These are phyloP conservation scores for Wickerhamomyces hampshirensis DNA, from an alignment of 805 yeast genomes.

Conservation along the genomic window DNA sequence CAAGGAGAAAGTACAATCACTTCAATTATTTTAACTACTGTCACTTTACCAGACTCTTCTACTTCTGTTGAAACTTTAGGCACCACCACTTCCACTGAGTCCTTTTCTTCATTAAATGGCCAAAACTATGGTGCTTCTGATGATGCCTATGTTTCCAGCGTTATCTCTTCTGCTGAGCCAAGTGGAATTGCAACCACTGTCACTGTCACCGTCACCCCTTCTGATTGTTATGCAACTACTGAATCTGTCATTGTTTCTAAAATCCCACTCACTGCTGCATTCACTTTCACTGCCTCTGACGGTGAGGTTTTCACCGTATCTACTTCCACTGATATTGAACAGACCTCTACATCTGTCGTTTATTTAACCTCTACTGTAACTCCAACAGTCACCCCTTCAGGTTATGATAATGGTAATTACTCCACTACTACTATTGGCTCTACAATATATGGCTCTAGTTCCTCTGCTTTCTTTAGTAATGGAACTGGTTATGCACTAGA, in stretches of 20 bases:
- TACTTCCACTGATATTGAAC: slow-evolving; percentile 23
- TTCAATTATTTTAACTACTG: slow-evolving; percentile 4
- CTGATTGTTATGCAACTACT: slow-evolving; percentile 12
- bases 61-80: slow-evolving; percentile 3
- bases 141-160: slow-evolving; percentile 1
- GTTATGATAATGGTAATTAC: slow-evolving; percentile 6
- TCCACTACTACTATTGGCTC: slow-evolving; percentile 4
- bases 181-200: slow-evolving; percentile 9
- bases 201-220: slow-evolving; percentile 21
- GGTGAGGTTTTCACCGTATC: slow-evolving; percentile 21
- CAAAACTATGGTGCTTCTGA: slow-evolving; percentile 6
- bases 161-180: slow-evolving; percentile 4
- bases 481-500: slow-evolving; percentile 10
- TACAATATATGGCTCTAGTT: slow-evolving; percentile 4
- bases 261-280: slow-evolving; percentile 19
- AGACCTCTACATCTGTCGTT: slow-evolving; percentile 18
- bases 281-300: slow-evolving; percentile 23
- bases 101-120: not conserved
- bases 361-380: slow-evolving; percentile 17
- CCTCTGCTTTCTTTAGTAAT: slow-evolving; percentile 12
- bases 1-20: slow-evolving; percentile 8
- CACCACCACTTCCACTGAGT: slow-evolving; percentile 1
- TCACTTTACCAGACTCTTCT: slow-evolving; percentile 4
- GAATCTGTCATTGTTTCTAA: slow-evolving; percentile 13
- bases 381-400: slow-evolving; percentile 6